Evolutionary conservation across 306 rosid genomes (phyloP).

Genomic region (Geum urbanum): DNA sequence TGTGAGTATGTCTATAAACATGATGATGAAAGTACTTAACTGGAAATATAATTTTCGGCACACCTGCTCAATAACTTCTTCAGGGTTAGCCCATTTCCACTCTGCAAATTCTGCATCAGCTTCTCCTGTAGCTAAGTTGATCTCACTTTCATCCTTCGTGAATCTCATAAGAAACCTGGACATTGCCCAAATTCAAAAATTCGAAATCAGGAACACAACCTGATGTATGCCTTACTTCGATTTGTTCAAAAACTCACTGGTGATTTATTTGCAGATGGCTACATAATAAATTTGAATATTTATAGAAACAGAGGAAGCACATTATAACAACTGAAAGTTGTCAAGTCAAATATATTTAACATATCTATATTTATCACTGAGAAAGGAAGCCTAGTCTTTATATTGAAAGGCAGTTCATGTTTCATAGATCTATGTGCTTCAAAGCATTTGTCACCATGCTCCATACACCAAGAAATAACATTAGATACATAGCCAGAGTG

Average conservation of each 20-base stretch:
- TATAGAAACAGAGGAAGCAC: not conserved
- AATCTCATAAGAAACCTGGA: slow-evolving; percentile 83
- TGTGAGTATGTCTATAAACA: slow-evolving; percentile 11
- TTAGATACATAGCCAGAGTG: not conserved
- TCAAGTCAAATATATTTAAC: not conserved
- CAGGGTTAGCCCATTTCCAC: slow-evolving; percentile 95
- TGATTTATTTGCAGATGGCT: slow-evolving; percentile 2
- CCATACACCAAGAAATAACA: not conserved
- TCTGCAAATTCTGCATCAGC: slow-evolving; percentile 92
- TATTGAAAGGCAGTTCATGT: not conserved
- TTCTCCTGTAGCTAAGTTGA: slow-evolving; percentile 78
- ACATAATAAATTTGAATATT: not conserved
- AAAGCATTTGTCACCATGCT: not conserved
- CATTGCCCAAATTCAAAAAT: slow-evolving; percentile 19
- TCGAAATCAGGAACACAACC: slow-evolving; percentile 13
- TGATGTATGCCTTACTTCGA: not conserved
- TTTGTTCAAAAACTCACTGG: not conserved
- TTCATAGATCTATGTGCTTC: not conserved
- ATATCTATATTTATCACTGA: not conserved
- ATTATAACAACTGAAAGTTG: slow-evolving; percentile 3
- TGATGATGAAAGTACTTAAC: not conserved
- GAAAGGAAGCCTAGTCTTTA: slow-evolving; percentile 3
- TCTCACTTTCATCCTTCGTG: slow-evolving; percentile 66
- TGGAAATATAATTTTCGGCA: slow-evolving; percentile 3
- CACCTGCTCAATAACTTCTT: slow-evolving; percentile 90